phyloP scores from a whole-genome alignment of 2,329 filamentous ascomycete genomes.

The Talaromyces pinophilus region DNA sequence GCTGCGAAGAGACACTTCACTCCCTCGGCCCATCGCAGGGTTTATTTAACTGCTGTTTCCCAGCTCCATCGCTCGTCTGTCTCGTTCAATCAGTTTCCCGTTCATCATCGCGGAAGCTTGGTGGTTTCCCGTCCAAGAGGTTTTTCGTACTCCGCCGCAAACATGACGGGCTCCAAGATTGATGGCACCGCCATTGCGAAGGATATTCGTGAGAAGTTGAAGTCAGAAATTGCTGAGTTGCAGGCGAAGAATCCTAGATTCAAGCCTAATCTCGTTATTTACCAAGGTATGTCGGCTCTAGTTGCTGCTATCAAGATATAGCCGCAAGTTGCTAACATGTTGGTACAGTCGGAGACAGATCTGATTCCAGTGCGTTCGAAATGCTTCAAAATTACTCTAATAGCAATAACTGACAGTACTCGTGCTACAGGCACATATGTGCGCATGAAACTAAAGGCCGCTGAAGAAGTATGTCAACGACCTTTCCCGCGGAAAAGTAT shows the following conservation, averaged over 20 bases:
- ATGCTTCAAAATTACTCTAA: constrained; percentile 23
- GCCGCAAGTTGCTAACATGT: constrained; percentile 1
- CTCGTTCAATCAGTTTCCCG: constrained; percentile 1
- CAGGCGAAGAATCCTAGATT: constrained; percentile 84
- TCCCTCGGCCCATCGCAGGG: constrained; percentile 16
- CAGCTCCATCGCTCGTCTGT: not conserved
- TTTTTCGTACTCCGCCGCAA: constrained; percentile 48
- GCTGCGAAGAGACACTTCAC: constrained; percentile 11
- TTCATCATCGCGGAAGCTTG: constrained; percentile 6
- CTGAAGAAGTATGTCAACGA: constrained; percentile 68
- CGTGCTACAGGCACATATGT: constrained; percentile 80
- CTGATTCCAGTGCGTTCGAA: constrained; percentile 75
- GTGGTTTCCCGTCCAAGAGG: constrained; percentile 17
- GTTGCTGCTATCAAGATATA: not conserved
- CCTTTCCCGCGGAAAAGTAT: constrained; percentile 17
- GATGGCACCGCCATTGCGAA: constrained; percentile 96
- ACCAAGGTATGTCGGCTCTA: constrained; percentile 69
- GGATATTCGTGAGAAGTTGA: constrained; percentile 79
- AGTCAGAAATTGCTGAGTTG: constrained; percentile 74
- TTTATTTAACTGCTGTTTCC: not conserved
- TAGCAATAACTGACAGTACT: constrained; percentile 27
- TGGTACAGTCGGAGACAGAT: constrained; percentile 76
- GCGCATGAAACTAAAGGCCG: constrained; percentile 98
- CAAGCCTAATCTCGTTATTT: constrained; percentile 86
- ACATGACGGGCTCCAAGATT: constrained; percentile 86